Percentiles rank a stretch among this genome's conserved stretches.
Evolutionary conservation across 2,329 filamentous ascomycete genomes (phyloP).

Genomic region (Cercospora zeina): DNA sequence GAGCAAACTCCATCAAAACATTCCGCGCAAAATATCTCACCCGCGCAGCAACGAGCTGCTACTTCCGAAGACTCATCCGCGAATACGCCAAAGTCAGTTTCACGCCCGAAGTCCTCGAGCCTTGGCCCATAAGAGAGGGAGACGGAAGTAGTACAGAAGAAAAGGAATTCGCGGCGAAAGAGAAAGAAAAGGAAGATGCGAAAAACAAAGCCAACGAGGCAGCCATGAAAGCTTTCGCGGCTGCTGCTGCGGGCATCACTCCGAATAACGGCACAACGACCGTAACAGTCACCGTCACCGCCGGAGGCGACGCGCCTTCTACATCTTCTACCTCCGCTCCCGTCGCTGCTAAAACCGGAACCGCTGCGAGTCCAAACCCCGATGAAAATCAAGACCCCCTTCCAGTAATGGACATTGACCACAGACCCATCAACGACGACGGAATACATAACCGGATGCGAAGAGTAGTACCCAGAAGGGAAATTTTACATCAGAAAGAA

Average conservation of each 20-base stretch:
- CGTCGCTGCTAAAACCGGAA: neutral
- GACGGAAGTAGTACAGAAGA: neutral
- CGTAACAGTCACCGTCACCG: neutral
- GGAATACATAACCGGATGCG: neutral
- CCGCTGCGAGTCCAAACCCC: neutral
- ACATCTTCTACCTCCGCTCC: neutral
- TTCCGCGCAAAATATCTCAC: conserved; percentile 37
- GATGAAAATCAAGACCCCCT: neutral
- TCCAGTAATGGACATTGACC: neutral
- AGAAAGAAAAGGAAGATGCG: neutral
- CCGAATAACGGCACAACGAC: neutral
- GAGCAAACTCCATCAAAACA: conserved; percentile 31
- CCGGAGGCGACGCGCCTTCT: neutral
- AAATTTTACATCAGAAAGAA: neutral
- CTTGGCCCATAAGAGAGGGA: conserved; percentile 2
- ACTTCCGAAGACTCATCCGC: conserved; percentile 35
- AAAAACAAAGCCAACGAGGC: neutral
- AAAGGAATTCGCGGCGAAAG: neutral
- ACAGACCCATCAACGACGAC: neutral
- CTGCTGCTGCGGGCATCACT: neutral
- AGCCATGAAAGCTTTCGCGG: neutral
- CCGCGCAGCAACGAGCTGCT: conserved; percentile 38
- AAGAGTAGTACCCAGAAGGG: neutral
- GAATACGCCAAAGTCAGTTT: conserved; percentile 34
- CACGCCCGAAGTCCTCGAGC: conserved; percentile 25